These are phyloP conservation scores for Phialocephala sp. DNA, from an alignment of 2,329 filamentous ascomycete species.

Conservation along the genomic window DNA sequence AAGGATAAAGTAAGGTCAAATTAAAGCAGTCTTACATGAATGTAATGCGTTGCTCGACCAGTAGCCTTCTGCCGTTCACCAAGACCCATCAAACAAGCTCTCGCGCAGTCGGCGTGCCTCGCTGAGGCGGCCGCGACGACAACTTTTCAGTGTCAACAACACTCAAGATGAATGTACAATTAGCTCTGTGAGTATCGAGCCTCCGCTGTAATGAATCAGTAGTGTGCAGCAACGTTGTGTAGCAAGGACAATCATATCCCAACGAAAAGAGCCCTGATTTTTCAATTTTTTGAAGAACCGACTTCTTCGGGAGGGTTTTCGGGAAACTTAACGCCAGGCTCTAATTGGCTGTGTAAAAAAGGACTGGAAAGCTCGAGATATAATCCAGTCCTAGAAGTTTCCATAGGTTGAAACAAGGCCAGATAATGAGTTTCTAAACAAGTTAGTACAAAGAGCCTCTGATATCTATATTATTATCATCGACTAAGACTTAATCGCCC, in stretches of 20 bases:
- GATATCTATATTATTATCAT: no score
- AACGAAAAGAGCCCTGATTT: no score
- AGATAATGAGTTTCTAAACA: no score
- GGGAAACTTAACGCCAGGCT: no score
- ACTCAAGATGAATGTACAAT: conserved; percentile 12
- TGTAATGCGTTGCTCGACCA: conserved; percentile 45
- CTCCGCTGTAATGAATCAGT: conserved; percentile 30
- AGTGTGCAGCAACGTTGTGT: neutral
- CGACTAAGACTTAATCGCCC: no score
- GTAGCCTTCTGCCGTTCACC: conserved; percentile 45
- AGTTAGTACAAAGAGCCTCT: no score
- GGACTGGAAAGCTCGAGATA: no score
- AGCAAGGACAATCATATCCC: conserved; percentile 23
- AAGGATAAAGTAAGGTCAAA: neutral
- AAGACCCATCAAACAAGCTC: conserved; percentile 51
- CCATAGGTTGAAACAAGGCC: no score
- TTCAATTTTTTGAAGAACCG: no score
- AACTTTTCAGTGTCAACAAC: conserved; percentile 35
- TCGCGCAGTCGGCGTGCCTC: conserved; percentile 46
- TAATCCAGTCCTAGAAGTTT: no score
- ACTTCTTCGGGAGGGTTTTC: no score
- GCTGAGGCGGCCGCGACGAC: conserved; percentile 52
- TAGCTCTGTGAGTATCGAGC: conserved; percentile 28
- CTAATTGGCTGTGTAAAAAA: no score
- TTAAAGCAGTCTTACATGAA: conserved; percentile 43